Conservation (phyloP, 2,329 filamentous ascomycete species). For the Penicillium sp. region DNA sequence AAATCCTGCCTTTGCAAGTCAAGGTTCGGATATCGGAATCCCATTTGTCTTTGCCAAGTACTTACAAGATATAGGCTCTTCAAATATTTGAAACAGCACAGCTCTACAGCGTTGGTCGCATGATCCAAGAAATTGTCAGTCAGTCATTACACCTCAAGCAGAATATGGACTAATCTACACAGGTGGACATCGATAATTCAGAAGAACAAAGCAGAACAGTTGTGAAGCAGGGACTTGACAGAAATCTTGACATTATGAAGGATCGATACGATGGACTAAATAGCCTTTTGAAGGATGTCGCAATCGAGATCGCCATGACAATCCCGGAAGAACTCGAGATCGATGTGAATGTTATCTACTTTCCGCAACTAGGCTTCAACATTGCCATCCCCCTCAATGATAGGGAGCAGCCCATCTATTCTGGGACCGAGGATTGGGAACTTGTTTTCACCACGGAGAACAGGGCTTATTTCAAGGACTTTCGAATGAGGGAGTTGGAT, state of each 20-base stretch:
- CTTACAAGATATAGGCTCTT: slow-evolving; percentile 53
- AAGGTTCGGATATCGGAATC: slow-evolving; percentile 49
- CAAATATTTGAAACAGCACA: slow-evolving; percentile 62
- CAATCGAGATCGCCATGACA: slow-evolving; percentile 63
- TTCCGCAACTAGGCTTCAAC: slow-evolving; percentile 90
- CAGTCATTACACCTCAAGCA: background rate
- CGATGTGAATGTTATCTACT: slow-evolving; percentile 78
- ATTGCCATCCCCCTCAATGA: slow-evolving; percentile 71
- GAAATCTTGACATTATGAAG: slow-evolving; percentile 77
- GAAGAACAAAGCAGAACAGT: slow-evolving; percentile 72
- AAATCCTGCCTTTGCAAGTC: slow-evolving; percentile 56
- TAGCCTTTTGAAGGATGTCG: slow-evolving; percentile 70
- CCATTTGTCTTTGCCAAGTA: no score
- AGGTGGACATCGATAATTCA: slow-evolving; percentile 80
- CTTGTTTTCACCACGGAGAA: slow-evolving; percentile 74
- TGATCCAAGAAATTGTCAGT: slow-evolving; percentile 68
- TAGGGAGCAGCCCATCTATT: slow-evolving; percentile 64
- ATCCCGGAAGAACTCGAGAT: slow-evolving; percentile 63
- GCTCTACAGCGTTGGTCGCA: slow-evolving; percentile 68
- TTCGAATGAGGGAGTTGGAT: slow-evolving; percentile 79
- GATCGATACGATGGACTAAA: slow-evolving; percentile 77
- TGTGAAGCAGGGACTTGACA: slow-evolving; percentile 72
- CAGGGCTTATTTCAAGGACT: slow-evolving; percentile 84
- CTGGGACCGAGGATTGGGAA: slow-evolving; percentile 75
- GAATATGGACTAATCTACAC: slow-evolving; percentile 12